A percentile compares a stretch with the other conserved stretches of the same genome.
Conservation (phyloP, 1,139 yeast species). For the Lodderomyces elongisporus region DNA sequence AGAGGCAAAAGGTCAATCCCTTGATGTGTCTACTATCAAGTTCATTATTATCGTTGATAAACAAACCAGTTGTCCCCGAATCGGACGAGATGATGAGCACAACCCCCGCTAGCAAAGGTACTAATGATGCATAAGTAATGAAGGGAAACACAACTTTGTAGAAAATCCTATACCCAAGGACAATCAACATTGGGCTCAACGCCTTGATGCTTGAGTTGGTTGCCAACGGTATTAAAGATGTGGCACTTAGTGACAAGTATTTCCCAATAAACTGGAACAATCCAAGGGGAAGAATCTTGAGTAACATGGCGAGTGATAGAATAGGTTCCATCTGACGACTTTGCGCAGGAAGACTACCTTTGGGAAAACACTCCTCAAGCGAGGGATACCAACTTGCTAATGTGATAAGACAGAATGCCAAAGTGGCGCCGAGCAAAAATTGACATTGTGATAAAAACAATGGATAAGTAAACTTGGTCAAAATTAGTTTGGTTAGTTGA, state of each 20-base stretch:
- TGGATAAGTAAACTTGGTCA: conserved; percentile 43
- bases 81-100: conserved; percentile 31
- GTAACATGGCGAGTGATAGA: conserved; percentile 18
- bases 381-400: conserved; percentile 19
- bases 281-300: conserved; percentile 35
- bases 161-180: conserved; percentile 29
- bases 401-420: conserved; percentile 24
- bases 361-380: conserved; percentile 21
- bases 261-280: conserved; percentile 36
- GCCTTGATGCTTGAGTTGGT: conserved; percentile 40
- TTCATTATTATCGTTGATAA: conserved; percentile 13
- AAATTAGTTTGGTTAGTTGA: conserved; percentile 41
- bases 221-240: conserved; percentile 35
- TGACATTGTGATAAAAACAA: conserved; percentile 48
- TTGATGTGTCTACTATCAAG: conserved; percentile 21
- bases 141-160: conserved; percentile 31
- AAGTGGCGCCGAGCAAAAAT: conserved; percentile 34
- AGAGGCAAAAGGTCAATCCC: conserved; percentile 27
- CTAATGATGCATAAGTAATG: conserved; percentile 31
- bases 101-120: conserved; percentile 37
- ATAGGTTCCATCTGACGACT: conserved; percentile 17
- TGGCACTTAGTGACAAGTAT: conserved; percentile 34
- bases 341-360: conserved; percentile 27
- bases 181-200: conserved; percentile 35
- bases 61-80: conserved; percentile 12